Conservation (phyloP, 768 basidiomycete species). For the Termitomyces sp. region DNA sequence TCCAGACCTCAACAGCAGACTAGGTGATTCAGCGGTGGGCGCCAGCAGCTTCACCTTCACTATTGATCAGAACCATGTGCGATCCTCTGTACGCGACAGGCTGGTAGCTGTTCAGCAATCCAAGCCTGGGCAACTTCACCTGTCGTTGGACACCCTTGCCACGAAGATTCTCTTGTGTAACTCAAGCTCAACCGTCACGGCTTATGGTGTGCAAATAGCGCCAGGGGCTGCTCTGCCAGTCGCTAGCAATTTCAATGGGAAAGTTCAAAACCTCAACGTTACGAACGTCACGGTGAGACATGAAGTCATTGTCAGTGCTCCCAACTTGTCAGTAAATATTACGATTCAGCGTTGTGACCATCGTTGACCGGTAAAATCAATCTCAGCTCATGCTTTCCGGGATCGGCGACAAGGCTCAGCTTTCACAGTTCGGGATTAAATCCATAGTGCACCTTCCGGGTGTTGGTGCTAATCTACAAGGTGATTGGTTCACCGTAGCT, state of each 20-base stretch:
- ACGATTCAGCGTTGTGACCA: no score
- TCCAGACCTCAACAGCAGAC: conserved; percentile 24
- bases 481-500: conserved; percentile 11
- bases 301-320: conserved; percentile 30
- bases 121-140: conserved; percentile 15
- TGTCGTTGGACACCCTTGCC: conserved; percentile 26
- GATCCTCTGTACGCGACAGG: conserved; percentile 27
- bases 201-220: conserved; percentile 27
- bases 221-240: conserved; percentile 25
- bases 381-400: conserved; percentile 32
- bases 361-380: background rate
- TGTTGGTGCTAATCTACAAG: conserved; percentile 38
- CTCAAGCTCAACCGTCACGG: conserved; percentile 11
- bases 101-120: conserved; percentile 17
- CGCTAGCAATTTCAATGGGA: conserved; percentile 27
- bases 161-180: conserved; percentile 25
- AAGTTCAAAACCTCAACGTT: conserved; percentile 11
- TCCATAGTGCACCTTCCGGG: conserved; percentile 31
- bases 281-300: conserved; percentile 22
- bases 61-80: conserved; percentile 23
- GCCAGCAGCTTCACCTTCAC: conserved; percentile 21
- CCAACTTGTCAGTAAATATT: conserved; percentile 22
- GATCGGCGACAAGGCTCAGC: conserved; percentile 29
- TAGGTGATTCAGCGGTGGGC: conserved; percentile 22
- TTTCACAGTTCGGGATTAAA: conserved; percentile 25